Conservation (phyloP, 1,139 yeast genomes). For the Geotrichum siamense region DNA sequence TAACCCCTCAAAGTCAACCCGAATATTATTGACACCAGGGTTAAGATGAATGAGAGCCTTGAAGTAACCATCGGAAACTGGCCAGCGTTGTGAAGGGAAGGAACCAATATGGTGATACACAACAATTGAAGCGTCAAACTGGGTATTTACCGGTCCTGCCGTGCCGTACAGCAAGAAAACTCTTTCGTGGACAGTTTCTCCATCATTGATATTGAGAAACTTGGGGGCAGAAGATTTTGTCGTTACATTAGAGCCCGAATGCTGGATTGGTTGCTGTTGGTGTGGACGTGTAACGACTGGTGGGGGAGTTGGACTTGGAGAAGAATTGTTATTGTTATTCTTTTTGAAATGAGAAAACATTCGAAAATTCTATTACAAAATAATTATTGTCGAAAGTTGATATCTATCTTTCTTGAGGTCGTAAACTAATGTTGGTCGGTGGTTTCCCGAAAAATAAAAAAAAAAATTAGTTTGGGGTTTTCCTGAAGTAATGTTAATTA, state of each 20-base stretch:
- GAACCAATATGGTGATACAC: conserved; percentile 43
- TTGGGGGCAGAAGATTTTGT: conserved; percentile 21
- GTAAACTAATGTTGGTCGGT: too few species aligned
- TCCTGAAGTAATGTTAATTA: too few species aligned
- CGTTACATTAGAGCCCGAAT: not conserved
- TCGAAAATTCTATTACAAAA: too few species aligned
- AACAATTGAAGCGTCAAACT: conserved; percentile 34
- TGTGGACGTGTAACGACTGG: conserved; percentile 14
- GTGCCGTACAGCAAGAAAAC: conserved; percentile 31
- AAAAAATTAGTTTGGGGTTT: too few species aligned
- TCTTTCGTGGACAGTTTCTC: conserved; percentile 30
- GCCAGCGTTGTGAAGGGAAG: conserved; percentile 66
- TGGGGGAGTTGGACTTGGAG: conserved; percentile 13
- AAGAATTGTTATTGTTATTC: not conserved
- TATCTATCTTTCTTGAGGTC: too few species aligned
- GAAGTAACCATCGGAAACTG: conserved; percentile 62
- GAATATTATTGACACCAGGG: conserved; percentile 44
- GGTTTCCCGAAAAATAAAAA: too few species aligned
- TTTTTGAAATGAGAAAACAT: conserved; percentile 10
- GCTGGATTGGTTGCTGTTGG: conserved; percentile 7
- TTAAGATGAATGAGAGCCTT: conserved; percentile 68
- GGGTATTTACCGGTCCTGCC: conserved; percentile 27
- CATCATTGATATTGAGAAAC: conserved; percentile 23
- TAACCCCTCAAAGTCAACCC: conserved; percentile 26
- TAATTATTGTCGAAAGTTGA: too few species aligned